Evolutionary conservation across 345 rosid species (phyloP), one percentile per base, ranked within the genome.

Genomic region (Moricandia arvensis): DNA sequence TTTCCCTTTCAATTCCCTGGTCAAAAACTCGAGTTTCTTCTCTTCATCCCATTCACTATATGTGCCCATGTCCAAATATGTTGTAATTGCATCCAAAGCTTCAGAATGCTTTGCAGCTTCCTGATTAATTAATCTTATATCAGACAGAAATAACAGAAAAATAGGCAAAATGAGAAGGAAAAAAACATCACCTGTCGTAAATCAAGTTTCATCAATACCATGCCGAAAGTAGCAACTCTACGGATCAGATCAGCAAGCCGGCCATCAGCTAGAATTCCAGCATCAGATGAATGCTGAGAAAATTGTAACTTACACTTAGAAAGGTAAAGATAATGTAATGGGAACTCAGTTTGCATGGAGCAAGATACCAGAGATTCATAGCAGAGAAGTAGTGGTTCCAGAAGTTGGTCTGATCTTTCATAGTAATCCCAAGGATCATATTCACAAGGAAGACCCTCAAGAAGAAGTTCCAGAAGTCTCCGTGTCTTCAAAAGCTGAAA

Each of bases 1-100:
- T 86, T 95, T 95, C 74, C 96, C 96, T 81, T 95, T 92, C 43
- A 95, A 84, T 79, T 95, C 97, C 80, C 84, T 86, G 1, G 90
- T 87, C 60, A 95, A 80, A 75, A 92, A 95, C 18, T 90, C 91
- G 58, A 95, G 85, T 68, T 87, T 92, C 83, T 90, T 88, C 35
- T 90, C 97, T 82, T 95, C 99, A 74, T 92, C 87, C 97, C 99
- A 95, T 85, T 90, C 97, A 24, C 92, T 95, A 65, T 88, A 95
- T 5, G 89, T 82, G 76, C 97, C 99, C 89, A 95, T 87, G 80
- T 92, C 99, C 87, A 95, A 84, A 83, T 88, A 92, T 63, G 70
- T 79, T 24, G 97, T 95, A 69, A 95, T 84, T 47, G 97, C 97
- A 87, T 90, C 90, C 34, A 95, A 77, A 6, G 99, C 78, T 75